Evolutionary conservation across 2,329 filamentous ascomycete genomes (phyloP).

Genomic region (Fusarium guadeloupense): DNA sequence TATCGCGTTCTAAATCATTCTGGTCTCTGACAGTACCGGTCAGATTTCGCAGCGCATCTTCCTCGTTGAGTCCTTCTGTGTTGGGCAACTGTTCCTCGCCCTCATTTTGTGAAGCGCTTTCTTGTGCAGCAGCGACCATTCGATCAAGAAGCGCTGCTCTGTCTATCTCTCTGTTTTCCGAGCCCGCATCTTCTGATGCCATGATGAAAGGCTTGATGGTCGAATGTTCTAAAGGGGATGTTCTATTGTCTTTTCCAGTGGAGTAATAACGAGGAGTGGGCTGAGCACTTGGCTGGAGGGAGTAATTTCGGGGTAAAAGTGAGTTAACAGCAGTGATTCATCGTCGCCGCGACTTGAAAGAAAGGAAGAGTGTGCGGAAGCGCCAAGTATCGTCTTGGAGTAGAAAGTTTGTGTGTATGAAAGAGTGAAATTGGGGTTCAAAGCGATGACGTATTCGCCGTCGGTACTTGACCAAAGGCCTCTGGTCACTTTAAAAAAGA

Average conservation of each 20-base stretch:
- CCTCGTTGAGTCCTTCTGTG: constrained; percentile 61
- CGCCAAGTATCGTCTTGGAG: not conserved
- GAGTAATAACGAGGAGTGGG: not conserved
- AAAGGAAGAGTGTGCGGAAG: not conserved
- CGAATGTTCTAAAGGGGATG: not conserved
- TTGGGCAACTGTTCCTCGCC: constrained; percentile 5
- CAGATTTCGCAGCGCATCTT: constrained; percentile 67
- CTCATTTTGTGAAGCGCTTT: constrained; percentile 29
- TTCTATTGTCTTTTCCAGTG: not conserved
- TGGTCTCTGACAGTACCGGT: constrained; percentile 81
- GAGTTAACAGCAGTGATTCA: not conserved
- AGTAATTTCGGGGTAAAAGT: not conserved
- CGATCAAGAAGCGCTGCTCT: constrained; percentile 42
- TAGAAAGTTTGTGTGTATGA: constrained; percentile 15
- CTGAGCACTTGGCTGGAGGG: not conserved
- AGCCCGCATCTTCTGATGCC: constrained; percentile 38
- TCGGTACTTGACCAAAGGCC: too few relatives aligned
- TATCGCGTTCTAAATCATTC: constrained; percentile 89
- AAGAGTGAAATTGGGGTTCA: not conserved
- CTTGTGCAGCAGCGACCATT: constrained; percentile 47
- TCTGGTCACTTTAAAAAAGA: not conserved
- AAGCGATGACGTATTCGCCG: constrained; percentile 6
- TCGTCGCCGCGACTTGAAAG: not conserved
- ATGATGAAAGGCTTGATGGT: constrained; percentile 29
- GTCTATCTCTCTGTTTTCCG: constrained; percentile 35